Base-by-base conservation (phyloP, 1,139 yeast species). In the Magnusiomyces sp. region DNA sequence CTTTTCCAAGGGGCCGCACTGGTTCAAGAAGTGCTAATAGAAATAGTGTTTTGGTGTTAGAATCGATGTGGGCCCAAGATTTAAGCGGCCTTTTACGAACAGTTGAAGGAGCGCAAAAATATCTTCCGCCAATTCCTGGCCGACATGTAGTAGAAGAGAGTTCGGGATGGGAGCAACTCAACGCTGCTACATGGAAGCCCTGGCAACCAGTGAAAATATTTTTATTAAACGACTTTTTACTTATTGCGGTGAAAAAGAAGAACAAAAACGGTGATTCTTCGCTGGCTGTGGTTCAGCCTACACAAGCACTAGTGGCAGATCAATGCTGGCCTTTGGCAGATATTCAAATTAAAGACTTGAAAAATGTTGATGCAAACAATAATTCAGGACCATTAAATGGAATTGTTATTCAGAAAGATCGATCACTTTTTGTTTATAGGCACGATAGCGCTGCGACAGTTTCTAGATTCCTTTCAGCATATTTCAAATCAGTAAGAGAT, bases 91-190 rank as follows among this genome's bases (percentile, higher is more conserved):
- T 90, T 44, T 89, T 83, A 66, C 80, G 81, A 58, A 87, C 84
- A 55, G 95, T 90, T 10, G 97, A 90, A 57, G 95, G 96, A 5
- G 90, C 95, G 0, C 90, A 88, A 56, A 87, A 86, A 62, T 80
- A 77, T 56, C 72, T 90, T 46, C 86, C 89, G 27, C 79, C 88
- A 1, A 67, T 77, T 5, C 87, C 94, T 0, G 95, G 94, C 2
- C 75, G 97, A 49, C 96, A 89, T 63, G 79, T 90, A 2, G 70
- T 88, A 31, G 77, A 82, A 9, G 94, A 88, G 59, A 81, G 89
- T 65, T 83, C 84, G 1, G 77, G 92, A 48, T 90, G 97, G 97
- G 79, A 76, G 54, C 96, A 90, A 65, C 71, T 90, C 52, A 89
- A 89, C 61, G 80, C 85, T 1, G 92, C 95, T 0, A 89, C 95